Evolutionary conservation across 768 basidiomycete genomes (phyloP), one percentile per base, ranked within the genome.

Genomic region (Suillus spraguei): DNA sequence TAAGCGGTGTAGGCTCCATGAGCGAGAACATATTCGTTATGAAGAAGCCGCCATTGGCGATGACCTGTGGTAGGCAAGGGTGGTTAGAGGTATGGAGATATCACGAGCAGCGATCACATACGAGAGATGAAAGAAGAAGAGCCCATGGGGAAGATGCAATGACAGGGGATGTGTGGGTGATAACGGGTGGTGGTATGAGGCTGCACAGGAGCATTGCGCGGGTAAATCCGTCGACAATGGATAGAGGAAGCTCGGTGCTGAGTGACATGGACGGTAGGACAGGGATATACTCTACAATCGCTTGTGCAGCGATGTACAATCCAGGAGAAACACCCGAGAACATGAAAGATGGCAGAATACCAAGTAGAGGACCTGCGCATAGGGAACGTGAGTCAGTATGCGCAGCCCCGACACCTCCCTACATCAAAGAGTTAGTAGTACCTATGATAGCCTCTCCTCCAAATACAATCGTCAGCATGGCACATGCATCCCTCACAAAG

Each of bases 31-130:
- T 78, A 77, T 89, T 91, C 38, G 84, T 81, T 66, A 92, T 69
- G 81, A 96, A 91, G 80, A 92, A 93, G 5, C 93, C 93, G 4
- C 84, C 87, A 72, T 94, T 94, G 52, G 91, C 86, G 38, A 84
- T 82, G 58, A 89, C 69, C 91, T 92, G 66, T 38, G 35, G 61
- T 49, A 38, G 58, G 22, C 10, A 52, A 53, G 42, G 35, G 42
- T 53, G 17, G 50, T 44, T 8, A 24, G 28, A n/a, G 20, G 14
- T 22, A 22, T 46, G 1, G 49, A 53, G 13, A 22, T 11, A 24
- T 28, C 6, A 41, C 32, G 1, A 3, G 11, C 14, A 4, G 16
- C 1, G 47, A 22, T 17, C 28, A 78, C 88, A 71, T 66, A 91
- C 91, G 60, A 92, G 76, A 20, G 93, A 92, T 0, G 89, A 81